Evolutionary conservation across 2,329 filamentous ascomycete genomes (phyloP).

Genomic region (Pseudocercospora eumusae): DNA sequence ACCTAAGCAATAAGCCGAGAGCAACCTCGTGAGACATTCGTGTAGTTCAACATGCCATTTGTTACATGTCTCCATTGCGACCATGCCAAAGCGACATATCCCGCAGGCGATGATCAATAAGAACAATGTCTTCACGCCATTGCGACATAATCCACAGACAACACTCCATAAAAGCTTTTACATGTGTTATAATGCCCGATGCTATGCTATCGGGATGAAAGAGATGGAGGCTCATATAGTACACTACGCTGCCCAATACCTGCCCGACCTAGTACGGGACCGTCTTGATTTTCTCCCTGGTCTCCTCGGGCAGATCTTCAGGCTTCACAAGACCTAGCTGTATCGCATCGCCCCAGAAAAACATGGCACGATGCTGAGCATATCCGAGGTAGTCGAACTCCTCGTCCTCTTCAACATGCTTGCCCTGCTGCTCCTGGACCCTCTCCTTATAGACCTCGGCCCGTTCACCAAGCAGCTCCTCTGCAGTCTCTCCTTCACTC

Average conservation of each 20-base stretch:
- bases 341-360: constrained; percentile 92
- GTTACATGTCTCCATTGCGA: neutral
- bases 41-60: constrained; percentile 8
- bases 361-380: constrained; percentile 83
- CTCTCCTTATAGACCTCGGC: constrained; percentile 33
- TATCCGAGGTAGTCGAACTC: constrained; percentile 94
- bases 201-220: neutral
- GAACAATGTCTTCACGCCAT: neutral
- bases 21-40: constrained; percentile 4
- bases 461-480: constrained; percentile 37
- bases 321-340: constrained; percentile 70
- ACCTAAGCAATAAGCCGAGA: neutral
- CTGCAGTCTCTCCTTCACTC: constrained; percentile 32
- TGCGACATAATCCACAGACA: neutral
- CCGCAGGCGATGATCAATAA: no score
- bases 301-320: constrained; percentile 72
- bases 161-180: neutral
- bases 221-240: neutral
- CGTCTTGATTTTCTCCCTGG: constrained; percentile 67
- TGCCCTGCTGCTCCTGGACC: constrained; percentile 34
- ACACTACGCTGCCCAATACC: neutral
- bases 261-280: constrained; percentile 59
- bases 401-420: constrained; percentile 52
- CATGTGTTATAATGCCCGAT: neutral
- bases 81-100: neutral